These are phyloP conservation scores for Suillus lakei DNA, from an alignment of 768 basidiomycete genomes.

Conservation along the genomic window DNA sequence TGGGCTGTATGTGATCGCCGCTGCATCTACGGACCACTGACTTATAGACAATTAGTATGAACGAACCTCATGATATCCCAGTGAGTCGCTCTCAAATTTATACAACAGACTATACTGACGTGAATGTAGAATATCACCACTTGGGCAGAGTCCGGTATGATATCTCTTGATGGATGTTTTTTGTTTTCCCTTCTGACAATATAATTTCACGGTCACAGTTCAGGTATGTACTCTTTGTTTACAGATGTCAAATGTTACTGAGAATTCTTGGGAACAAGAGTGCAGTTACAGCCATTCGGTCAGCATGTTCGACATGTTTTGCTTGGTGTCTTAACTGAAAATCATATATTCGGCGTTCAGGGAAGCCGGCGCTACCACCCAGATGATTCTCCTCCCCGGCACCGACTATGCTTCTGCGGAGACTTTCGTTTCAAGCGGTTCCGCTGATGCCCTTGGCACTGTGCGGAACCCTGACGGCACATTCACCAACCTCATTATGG, in stretches of 20 bases:
- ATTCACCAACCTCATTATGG: conserved; percentile 53
- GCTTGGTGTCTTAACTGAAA: not conserved
- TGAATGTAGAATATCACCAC: conserved; percentile 37
- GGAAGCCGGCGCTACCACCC: conserved; percentile 48
- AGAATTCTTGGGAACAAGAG: conserved; percentile 45
- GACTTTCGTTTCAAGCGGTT: conserved; percentile 55
- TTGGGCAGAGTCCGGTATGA: conserved; percentile 47
- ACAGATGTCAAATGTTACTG: not conserved
- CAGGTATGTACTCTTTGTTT: not conserved
- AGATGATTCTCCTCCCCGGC: conserved; percentile 63
- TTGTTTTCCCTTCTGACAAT: not conserved
- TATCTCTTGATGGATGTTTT: not conserved
- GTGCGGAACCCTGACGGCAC: conserved; percentile 53
- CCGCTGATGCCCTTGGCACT: conserved; percentile 49
- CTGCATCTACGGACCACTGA: not conserved
- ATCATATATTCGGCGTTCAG: not conserved
- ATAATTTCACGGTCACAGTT: not conserved
- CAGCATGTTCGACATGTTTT: conserved; percentile 44
- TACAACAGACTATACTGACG: not conserved
- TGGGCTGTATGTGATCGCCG: conserved; percentile 44
- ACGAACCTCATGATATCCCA: conserved; percentile 65
- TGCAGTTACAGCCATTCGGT: conserved; percentile 65
- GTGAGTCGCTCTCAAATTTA: conserved; percentile 14
- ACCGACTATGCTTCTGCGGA: conserved; percentile 59
- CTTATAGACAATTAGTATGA: conserved; percentile 47